These are phyloP conservation scores for Trichosanthes truncata DNA, from an alignment of 306 rosid genomes.

Conservation along the genomic window DNA sequence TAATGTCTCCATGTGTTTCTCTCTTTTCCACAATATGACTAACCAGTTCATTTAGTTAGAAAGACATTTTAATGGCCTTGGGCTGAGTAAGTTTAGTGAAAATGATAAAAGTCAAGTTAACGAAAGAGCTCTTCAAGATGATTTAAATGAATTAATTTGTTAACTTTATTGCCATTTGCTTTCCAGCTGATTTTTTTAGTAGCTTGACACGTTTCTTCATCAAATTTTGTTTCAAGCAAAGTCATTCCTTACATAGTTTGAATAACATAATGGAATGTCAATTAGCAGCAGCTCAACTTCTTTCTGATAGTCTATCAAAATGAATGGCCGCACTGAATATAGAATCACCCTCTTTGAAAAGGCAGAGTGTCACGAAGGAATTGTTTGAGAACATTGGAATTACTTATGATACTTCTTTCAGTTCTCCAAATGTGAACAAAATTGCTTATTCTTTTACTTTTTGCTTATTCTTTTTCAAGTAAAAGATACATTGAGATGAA, in stretches of 20 bases:
- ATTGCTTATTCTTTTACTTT: slow-evolving; percentile 23
- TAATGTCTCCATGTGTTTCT: background rate
- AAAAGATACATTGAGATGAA: slow-evolving; percentile 37
- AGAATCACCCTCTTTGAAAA: slow-evolving; percentile 41
- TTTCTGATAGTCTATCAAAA: slow-evolving; percentile 72
- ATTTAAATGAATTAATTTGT: background rate
- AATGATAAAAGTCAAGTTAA: slow-evolving; percentile 25
- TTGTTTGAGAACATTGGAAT: slow-evolving; percentile 85
- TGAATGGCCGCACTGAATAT: slow-evolving; percentile 60
- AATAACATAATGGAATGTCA: slow-evolving; percentile 69
- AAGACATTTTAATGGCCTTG: too few relatives aligned
- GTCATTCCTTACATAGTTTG: slow-evolving; percentile 57
- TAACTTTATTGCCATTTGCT: background rate
- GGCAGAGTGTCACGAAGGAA: slow-evolving; percentile 53
- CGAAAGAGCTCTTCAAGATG: slow-evolving; percentile 31
- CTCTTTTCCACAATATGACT: slow-evolving; percentile 55
- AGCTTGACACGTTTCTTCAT: background rate
- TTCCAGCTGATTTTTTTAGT: background rate
- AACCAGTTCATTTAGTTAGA: slow-evolving; percentile 70
- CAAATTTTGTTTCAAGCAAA: slow-evolving; percentile 31
- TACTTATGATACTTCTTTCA: slow-evolving; percentile 66
- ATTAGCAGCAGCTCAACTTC: slow-evolving; percentile 75
- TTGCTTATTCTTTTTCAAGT: slow-evolving; percentile 33
- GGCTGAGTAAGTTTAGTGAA: slow-evolving; percentile 64
- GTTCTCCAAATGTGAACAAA: slow-evolving; percentile 44